Evolutionary conservation across 2,329 filamentous ascomycete genomes (phyloP), one percentile per base, ranked within the genome.

Genomic region (Botrytis medusae): DNA sequence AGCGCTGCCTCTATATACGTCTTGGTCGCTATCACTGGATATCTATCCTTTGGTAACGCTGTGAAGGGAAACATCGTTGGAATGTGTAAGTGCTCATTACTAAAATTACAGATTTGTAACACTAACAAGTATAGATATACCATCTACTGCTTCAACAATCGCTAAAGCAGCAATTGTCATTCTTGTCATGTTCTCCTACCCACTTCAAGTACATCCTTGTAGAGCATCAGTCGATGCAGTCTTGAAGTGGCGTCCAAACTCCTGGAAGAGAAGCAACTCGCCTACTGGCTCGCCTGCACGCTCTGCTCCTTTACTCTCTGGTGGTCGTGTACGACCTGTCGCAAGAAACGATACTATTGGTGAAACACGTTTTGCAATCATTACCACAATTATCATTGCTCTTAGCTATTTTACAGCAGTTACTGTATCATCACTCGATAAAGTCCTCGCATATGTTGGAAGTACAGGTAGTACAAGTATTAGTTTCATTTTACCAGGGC

Each of bases 151-250:
- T 25, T 95, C 95, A 1, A 98, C 95, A 1, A 94, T 99, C 77
- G 96, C 93, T 71, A 95, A 97, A 77, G 93, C 94, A 4, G 96
- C 96, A 64, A 99, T 99, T 76, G 96, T 99, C 54, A 87, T 98
- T 73, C 89, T 99, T 1, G 96, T 99, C 77, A 94, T 97, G 82
- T 98, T 99, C 82, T 97, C 94, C 25, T 95, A 98, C 75, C 96
- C 96, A 1, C 88, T 99, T 1, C 96, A 99, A 82, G 92, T 97
- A 54, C 96, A 99, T 81, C 96, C 96, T 0, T 98, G 96, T 83
- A 91, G 96, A 74, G 96, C 96, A n/a, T 97, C 93, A 25, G 86
- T 98, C 42, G 94, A 98, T 79, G 95, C 96, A 0, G 93, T 98
- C n/a, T 83, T 97, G 69, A 95, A 93, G 83, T 98, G 96, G 95